Evolutionary conservation across 768 basidiomycete species (phyloP), one percentile per base, ranked within the genome.

Genomic region (Nidularia sp.): DNA sequence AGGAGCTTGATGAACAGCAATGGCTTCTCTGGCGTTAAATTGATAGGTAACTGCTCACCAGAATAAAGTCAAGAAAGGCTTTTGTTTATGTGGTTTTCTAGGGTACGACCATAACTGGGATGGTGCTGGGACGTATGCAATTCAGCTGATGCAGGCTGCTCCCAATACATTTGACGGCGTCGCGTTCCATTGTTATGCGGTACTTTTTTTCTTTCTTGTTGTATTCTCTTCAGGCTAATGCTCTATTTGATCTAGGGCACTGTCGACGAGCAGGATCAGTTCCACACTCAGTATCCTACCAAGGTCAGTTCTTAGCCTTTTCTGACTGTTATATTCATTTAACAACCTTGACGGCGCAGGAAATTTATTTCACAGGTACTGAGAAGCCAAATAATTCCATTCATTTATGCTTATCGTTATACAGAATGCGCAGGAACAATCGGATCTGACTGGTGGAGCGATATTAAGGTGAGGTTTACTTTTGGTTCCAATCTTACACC

Each of bases 401-500:
- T 18, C 18, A 18, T 18, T 18, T 18, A 18, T 18, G 18, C 18
- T 18, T 18, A 18, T 44, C n/a, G 8, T 10, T 42, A 10, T 35
- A 12, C 70, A 58, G 88, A 90, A 64, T 90, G 89, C 60, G 66
- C 80, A 1, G 87, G 88, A 5, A 81, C 76, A 0, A 65, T 78
- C 50, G 84, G 85, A 10, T 77, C 78, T 6, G 85, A 89, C 61
- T 90, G 87, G 88, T 91, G 88, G 88, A 71, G 69, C 46, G 86
- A 90, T 57, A 83, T 90, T 66, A 90, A 90, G 76, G 86, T 83
- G 66, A 41, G 55, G 41, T 48, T 9, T 52, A 46, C 15, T 12
- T 49, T 15, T 6, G 13, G 22, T 47, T 29, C 5, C 31, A 6
- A 10, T 49, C n/a, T 35, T 44, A 18, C 49, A 45, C 47, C 18